Evolutionary conservation across 2,329 filamentous ascomycete species (phyloP).

Genomic region (Davidsoniella neocaledoniae): DNA sequence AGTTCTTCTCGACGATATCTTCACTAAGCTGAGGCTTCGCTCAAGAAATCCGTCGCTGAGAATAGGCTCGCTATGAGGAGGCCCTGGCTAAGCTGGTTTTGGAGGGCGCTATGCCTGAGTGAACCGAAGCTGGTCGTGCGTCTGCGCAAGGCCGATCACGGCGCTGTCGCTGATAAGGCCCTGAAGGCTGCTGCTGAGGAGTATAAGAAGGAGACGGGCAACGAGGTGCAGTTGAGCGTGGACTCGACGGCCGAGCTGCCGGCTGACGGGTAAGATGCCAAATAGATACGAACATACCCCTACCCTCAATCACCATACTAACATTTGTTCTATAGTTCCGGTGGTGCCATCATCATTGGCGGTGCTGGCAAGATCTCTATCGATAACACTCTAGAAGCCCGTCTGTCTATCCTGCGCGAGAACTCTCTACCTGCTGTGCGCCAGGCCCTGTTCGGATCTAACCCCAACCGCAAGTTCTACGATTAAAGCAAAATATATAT

Average conservation of each 20-base stretch:
- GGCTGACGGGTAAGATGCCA: constrained; percentile 59
- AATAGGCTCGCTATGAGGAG: constrained; percentile 57
- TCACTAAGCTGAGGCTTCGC: constrained; percentile 60
- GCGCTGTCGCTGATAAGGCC: constrained; percentile 53
- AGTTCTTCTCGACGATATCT: constrained; percentile 78
- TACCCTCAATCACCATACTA: constrained; percentile 13
- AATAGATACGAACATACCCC: background rate
- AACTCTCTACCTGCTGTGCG: constrained; percentile 73
- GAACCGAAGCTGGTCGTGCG: constrained; percentile 63
- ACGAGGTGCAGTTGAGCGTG: constrained; percentile 51
- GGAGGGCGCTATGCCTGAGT: constrained; percentile 79
- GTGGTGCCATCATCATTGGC: constrained; percentile 66
- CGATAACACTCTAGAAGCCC: constrained; percentile 94
- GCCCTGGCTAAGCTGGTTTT: constrained; percentile 68
- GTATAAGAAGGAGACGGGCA: constrained; percentile 64
- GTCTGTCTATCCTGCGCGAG: constrained; percentile 68
- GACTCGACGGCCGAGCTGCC: constrained; percentile 67
- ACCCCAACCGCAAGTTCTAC: constrained; percentile 88
- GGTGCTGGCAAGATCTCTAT: constrained; percentile 89
- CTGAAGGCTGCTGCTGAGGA: constrained; percentile 60
- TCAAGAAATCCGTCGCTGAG: constrained; percentile 41
- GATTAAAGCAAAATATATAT: constrained; percentile 39
- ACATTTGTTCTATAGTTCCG: constrained; percentile 41
- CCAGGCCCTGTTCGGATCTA: constrained; percentile 79
- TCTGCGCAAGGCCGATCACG: constrained; percentile 64